These are phyloP conservation scores for Solanum aculeatissimum DNA, from an alignment of 305 asterid species.

Conservation along the genomic window DNA sequence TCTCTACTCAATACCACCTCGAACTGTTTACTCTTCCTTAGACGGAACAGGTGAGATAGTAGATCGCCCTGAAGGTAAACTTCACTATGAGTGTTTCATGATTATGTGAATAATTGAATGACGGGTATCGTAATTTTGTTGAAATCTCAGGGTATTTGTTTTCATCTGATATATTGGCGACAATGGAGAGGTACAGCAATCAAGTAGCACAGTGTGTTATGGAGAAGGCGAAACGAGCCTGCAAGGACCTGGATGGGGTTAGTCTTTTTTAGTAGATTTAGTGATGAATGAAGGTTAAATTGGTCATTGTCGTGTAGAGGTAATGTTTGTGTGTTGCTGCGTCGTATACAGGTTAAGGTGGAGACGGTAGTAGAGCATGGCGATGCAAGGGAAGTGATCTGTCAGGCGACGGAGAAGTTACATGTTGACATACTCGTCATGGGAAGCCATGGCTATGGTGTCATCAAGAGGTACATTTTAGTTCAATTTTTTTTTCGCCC, in stretches of 20 bases:
- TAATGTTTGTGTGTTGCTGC: not conserved
- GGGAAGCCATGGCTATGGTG: slow-evolving; percentile 72
- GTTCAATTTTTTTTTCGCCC: not conserved
- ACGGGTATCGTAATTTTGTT: not conserved
- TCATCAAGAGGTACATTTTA: slow-evolving; percentile 39
- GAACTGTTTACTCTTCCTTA: slow-evolving; percentile 28
- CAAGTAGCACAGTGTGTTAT: slow-evolving; percentile 34
- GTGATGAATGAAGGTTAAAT: not conserved
- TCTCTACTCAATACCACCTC: slow-evolving; percentile 34
- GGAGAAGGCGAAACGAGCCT: slow-evolving; percentile 32
- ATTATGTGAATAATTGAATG: not conserved
- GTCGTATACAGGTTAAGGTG: slow-evolving; percentile 40
- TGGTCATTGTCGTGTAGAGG: not conserved
- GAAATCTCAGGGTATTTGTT: slow-evolving; percentile 34
- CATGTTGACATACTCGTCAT: slow-evolving; percentile 52
- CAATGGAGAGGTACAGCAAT: slow-evolving; percentile 37
- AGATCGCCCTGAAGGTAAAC: not conserved
- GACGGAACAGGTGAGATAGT: slow-evolving; percentile 44
- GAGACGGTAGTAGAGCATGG: slow-evolving; percentile 53
- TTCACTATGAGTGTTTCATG: not conserved
- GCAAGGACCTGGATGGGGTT: slow-evolving; percentile 26
- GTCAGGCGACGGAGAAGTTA: slow-evolving; percentile 41
- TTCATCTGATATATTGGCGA: slow-evolving; percentile 30
- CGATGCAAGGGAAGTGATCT: slow-evolving; percentile 79
- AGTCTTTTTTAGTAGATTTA: not conserved